Percentiles rank a stretch among this genome's conserved stretches.
These are phyloP conservation scores for Talaromyces pinophilus DNA, from an alignment of 2,329 filamentous ascomycete genomes.

Conservation along the genomic window DNA sequence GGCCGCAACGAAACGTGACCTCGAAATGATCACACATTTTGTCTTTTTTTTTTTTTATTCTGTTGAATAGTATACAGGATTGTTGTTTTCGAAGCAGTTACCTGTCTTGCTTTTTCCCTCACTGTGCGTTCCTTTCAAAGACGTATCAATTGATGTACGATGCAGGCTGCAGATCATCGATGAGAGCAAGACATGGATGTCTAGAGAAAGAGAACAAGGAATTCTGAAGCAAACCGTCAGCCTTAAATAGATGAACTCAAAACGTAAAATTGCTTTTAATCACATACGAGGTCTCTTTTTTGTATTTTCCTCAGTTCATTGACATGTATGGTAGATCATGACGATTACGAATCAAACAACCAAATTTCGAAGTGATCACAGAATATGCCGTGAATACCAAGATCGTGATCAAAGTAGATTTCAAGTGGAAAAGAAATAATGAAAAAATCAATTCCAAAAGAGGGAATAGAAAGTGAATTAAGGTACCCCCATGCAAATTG, in stretches of 20 bases:
- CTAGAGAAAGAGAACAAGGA: not conserved
- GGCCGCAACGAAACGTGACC: conserved; percentile 21
- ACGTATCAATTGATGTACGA: not conserved
- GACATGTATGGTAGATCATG: not conserved
- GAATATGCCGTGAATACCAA: not conserved
- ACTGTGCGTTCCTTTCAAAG: not conserved
- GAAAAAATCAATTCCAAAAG: not conserved
- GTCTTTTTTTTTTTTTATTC: not conserved
- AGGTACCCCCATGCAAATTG: not conserved
- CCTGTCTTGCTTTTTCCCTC: not conserved
- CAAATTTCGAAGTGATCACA: not conserved
- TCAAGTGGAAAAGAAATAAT: not conserved
- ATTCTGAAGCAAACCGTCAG: not conserved
- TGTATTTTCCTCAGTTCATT: not conserved
- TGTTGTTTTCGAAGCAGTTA: not conserved
- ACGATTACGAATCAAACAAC: not conserved
- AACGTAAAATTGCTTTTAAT: not conserved
- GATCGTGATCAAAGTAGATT: not conserved
- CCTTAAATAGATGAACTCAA: not conserved
- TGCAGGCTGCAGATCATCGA: conserved; percentile 4
- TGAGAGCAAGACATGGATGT: not conserved
- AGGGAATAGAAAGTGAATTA: not conserved
- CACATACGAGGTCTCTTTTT: not conserved
- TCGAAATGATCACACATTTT: conserved; percentile 22
- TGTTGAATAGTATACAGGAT: not conserved